Evolutionary conservation across 352 stramenopile genomes (phyloP), one percentile per base, ranked within the genome.

Genomic region (Pythium rhizo-oryzae): DNA sequence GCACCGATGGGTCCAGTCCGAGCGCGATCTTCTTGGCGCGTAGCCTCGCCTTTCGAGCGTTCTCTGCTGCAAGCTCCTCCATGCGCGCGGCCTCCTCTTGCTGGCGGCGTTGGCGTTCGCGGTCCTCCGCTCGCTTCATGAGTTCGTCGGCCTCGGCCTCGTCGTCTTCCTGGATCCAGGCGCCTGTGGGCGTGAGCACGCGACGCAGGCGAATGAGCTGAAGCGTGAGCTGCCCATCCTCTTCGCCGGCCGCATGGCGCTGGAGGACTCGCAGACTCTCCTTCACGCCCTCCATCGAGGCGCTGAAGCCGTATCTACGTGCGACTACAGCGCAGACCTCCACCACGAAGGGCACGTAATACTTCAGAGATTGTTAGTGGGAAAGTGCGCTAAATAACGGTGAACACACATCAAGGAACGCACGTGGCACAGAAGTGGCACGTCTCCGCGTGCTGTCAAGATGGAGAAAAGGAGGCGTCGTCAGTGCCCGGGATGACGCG

Each of bases 21-120:
- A 88, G 58, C 7, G 81, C 74, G 44, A 90, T 69, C 55, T 92
- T 92, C 64, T 80, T 82, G n/a, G 84, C 81, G 9, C 77, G 80
- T 12, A 90, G 24, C 18, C 76, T 74, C 2, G 74, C 71, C 43
- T 76, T 79, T 23, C 73, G 72, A 1, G 71, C 77, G 52, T 80
- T 87, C 51, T 87, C 74, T 0, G 67, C 43, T 1, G 75, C 72
- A 6, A 81, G 21, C 9, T 71, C 41, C 39, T 84, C 80, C 25
- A 78, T 69, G 0, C 65, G 70, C 21, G 76, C 43, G 0, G 69
- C 67, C 23, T 89, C 71, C 47, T 84, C 62, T 16, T 76, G 67
- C 15, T 80, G 65, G 2, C 70, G 54, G 0, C 56, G 68, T 8
- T 69, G 39, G 9, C 44, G 58, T 39, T 75, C 67, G 3, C 76